Percentiles rank a stretch among this genome's conserved stretches.
Conservation (phyloP, 768 basidiomycete genomes). For the Fistulinella prunicolor region DNA sequence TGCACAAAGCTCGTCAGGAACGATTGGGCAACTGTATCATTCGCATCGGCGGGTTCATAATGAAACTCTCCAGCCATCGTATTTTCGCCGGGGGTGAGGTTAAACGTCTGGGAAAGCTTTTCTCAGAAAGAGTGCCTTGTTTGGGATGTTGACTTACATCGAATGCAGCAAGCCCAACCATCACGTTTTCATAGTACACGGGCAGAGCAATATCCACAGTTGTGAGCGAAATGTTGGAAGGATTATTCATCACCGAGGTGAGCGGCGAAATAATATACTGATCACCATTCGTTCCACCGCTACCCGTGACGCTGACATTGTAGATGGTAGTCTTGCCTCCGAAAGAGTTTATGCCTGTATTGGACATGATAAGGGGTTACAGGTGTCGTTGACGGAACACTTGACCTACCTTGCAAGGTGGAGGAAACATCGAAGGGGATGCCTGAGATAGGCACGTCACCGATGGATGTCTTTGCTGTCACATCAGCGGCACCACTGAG, state of each 20-base stretch:
- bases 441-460: conserved; percentile 60
- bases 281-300: conserved; percentile 59
- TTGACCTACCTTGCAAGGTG: conserved; percentile 44
- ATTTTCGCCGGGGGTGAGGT: conserved; percentile 59
- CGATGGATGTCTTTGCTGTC: conserved; percentile 58
- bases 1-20: conserved; percentile 64
- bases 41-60: conserved; percentile 61
- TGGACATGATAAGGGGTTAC: background rate
- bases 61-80: conserved; percentile 57
- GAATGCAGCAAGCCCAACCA: conserved; percentile 59
- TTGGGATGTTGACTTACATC: conserved; percentile 37
- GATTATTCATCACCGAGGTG: conserved; percentile 59
- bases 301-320: conserved; percentile 60
- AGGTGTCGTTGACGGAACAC: background rate
- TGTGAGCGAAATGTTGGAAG: conserved; percentile 62
- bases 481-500: conserved; percentile 59
- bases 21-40: conserved; percentile 59
- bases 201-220: conserved; percentile 58
- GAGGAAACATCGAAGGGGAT: conserved; percentile 64
- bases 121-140: background rate
- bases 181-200: conserved; percentile 52
- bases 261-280: conserved; percentile 58
- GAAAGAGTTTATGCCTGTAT: conserved; percentile 57
- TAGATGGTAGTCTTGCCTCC: conserved; percentile 48
- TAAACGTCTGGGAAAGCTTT: conserved; percentile 41